These are phyloP conservation scores for Gnaphalium uliginosum DNA, from an alignment of 129 eudicot genomes.

Conservation along the genomic window DNA sequence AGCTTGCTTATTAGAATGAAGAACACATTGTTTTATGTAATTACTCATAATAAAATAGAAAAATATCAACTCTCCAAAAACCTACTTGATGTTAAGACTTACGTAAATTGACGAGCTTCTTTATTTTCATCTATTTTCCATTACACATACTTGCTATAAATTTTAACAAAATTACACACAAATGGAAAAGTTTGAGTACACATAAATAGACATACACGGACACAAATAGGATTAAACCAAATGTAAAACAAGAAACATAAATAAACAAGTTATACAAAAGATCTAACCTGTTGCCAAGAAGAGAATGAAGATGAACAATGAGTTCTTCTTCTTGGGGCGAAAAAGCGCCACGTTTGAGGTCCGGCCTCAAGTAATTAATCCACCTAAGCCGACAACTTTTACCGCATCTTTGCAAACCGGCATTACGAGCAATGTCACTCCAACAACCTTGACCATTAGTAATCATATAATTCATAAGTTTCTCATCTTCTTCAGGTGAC, in stretches of 20 bases:
- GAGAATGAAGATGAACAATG: constrained; percentile 82
- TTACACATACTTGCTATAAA: not conserved
- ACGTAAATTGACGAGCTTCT: not conserved
- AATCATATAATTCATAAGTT: constrained; percentile 72
- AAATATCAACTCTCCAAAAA: not conserved
- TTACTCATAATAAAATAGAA: not conserved
- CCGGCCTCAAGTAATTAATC: constrained; percentile 89
- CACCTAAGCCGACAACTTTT: constrained; percentile 86
- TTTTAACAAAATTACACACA: not conserved
- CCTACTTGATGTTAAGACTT: not conserved
- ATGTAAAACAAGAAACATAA: not conserved
- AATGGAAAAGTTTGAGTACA: not conserved
- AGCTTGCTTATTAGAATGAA: not conserved
- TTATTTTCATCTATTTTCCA: not conserved
- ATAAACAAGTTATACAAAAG: not conserved
- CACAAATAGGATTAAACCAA: not conserved
- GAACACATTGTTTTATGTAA: not conserved
- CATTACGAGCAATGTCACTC: constrained; percentile 87
- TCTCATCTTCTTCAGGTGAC: constrained; percentile 91
- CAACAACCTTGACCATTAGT: constrained; percentile 86
- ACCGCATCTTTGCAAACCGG: constrained; percentile 82
- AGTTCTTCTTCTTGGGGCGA: constrained; percentile 89
- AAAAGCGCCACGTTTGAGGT: constrained; percentile 89
- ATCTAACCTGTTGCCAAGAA: constrained; percentile 83
- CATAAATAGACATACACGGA: not conserved